Conservation (phyloP, 225 moss, liverwort and hornwort species). For the Straminergon stramineum region DNA sequence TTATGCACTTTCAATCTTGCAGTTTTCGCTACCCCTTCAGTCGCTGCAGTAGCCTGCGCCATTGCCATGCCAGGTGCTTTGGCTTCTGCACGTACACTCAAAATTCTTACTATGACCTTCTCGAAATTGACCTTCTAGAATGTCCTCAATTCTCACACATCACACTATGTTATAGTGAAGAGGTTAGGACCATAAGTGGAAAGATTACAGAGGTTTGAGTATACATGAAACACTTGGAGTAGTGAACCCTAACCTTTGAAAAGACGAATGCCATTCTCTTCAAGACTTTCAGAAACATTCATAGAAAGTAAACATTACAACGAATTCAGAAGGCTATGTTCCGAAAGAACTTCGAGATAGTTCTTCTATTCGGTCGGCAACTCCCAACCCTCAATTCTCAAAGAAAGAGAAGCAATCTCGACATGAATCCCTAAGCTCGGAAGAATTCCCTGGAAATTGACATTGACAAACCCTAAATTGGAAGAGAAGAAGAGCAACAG, state of each 20-base stretch:
- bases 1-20: constrained; percentile 49
- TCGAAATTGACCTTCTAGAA: neutral
- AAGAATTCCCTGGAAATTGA: neutral
- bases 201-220: no score
- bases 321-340: neutral
- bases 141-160: neutral
- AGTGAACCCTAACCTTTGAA: neutral
- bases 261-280: neutral
- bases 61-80: constrained; percentile 4
- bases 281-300: neutral
- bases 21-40: constrained; percentile 18
- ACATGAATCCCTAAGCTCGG: neutral
- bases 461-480: neutral
- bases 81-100: constrained; percentile 6
- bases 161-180: neutral
- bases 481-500: neutral
- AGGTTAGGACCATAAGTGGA: neutral
- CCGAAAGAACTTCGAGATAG: neutral
- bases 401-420: neutral
- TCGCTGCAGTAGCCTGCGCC: constrained; percentile 23
- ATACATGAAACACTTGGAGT: no score
- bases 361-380: neutral
- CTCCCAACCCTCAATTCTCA: neutral
- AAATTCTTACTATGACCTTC: neutral
- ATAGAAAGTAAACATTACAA: neutral